phyloP scores from a whole-genome alignment of 352 stramenopile species.

The Phytophthora agathidicida region DNA sequence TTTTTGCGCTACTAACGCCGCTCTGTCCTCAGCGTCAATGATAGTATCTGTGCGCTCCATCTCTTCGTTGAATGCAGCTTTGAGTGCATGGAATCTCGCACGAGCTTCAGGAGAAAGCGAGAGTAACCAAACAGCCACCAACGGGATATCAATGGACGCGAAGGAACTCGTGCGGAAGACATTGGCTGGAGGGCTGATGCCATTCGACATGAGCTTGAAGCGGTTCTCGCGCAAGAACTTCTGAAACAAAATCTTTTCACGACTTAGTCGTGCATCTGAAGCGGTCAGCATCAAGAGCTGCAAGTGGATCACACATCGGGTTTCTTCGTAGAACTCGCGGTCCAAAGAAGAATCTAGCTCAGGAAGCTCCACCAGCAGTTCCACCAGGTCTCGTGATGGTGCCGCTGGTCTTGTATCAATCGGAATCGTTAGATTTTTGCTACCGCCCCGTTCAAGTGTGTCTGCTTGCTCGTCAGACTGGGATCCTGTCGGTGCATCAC shows the following conservation, averaged over 20 bases:
- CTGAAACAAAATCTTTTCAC: conserved; percentile 93
- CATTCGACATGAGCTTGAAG: conserved; percentile 94
- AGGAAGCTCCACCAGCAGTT: conserved; percentile 64
- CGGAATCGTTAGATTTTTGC: neutral
- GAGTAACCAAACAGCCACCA: conserved; percentile 91
- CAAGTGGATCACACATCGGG: conserved; percentile 91
- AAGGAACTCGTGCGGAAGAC: conserved; percentile 92
- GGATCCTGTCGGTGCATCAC: neutral
- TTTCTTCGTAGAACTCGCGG: conserved; percentile 88
- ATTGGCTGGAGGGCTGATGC: conserved; percentile 89
- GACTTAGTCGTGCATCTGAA: conserved; percentile 84
- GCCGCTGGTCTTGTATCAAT: conserved; percentile 13
- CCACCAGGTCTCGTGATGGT: conserved; percentile 60
- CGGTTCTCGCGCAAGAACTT: conserved; percentile 94
- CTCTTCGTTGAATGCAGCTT: conserved; percentile 87
- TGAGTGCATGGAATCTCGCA: conserved; percentile 88
- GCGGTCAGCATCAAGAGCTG: conserved; percentile 91
- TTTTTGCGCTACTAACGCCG: conserved; percentile 49
- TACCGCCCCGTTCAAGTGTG: conserved; percentile 27
- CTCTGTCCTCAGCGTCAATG: conserved; percentile 73
- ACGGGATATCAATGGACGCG: conserved; percentile 89
- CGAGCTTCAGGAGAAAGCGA: conserved; percentile 85
- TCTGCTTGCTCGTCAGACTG: conserved; percentile 14
- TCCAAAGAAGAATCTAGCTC: conserved; percentile 80
- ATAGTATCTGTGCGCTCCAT: conserved; percentile 83